A percentile compares a stretch with the other conserved stretches of the same genome.
phyloP scores from a whole-genome alignment of 2,329 filamentous ascomycete species.

The Aspergillus sp. region DNA sequence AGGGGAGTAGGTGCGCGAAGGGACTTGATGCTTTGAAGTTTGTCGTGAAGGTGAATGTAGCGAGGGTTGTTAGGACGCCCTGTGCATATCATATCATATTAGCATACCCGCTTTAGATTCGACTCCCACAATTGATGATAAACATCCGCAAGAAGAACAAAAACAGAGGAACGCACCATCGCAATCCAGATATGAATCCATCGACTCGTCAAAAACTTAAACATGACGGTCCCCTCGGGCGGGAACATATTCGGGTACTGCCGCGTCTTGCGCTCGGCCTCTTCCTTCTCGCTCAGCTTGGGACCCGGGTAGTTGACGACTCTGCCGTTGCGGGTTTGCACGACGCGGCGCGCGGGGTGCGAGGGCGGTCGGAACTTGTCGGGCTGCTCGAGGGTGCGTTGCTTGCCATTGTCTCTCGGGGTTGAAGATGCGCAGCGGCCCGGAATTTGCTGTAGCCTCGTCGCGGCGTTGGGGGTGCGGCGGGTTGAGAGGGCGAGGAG shows the following conservation, averaged over 20 bases:
- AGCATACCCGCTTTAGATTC: not conserved
- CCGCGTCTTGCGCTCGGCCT: conserved; percentile 66
- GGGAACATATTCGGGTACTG: conserved; percentile 91
- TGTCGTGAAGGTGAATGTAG: conserved; percentile 71
- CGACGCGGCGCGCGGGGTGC: conserved; percentile 72
- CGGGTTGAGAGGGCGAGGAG: conserved; percentile 34
- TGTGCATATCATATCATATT: conserved; percentile 31
- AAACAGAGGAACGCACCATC: conserved; percentile 59
- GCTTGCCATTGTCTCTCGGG: conserved; percentile 49
- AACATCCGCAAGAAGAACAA: conserved; percentile 6
- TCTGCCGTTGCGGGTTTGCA: conserved; percentile 47
- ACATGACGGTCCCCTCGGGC: conserved; percentile 76
- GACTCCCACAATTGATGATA: not conserved
- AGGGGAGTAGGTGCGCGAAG: conserved; percentile 77
- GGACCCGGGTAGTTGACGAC: conserved; percentile 71
- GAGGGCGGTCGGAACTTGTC: conserved; percentile 90
- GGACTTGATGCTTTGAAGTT: conserved; percentile 82
- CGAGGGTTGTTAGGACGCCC: conserved; percentile 72
- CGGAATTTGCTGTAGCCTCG: conserved; percentile 17
- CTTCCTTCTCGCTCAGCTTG: conserved; percentile 67
- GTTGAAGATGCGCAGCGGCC: conserved; percentile 30
- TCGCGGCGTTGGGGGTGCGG: conserved; percentile 19
- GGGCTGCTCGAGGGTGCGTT: conserved; percentile 80
- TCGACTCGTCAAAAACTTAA: conserved; percentile 81
- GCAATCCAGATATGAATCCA: conserved; percentile 81